Evolutionary conservation across 2,329 filamentous ascomycete species (phyloP), one percentile per base, ranked within the genome.

Genomic region (Helotiales sp.): DNA sequence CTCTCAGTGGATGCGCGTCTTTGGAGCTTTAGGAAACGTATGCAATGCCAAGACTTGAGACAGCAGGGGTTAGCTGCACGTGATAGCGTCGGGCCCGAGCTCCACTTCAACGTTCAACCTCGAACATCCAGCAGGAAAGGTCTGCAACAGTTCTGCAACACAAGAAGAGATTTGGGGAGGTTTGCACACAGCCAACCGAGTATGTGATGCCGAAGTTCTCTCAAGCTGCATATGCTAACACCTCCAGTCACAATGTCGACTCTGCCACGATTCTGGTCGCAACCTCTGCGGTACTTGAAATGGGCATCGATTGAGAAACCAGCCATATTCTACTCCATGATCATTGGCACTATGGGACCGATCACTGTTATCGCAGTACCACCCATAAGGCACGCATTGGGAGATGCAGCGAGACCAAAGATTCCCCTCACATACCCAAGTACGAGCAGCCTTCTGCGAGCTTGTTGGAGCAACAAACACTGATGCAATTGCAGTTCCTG

Each of bases 351-450:
- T 63, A 69, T 85, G 55, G 92, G 92, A 10, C 95, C 93, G 33
- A 74, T 89, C 57, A 77, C 84, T 57, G 78, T 96, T 63, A 74
- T 88, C 59, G 79, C 82, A 56, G 87, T 91, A 1, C 92, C 93
- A 42, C 89, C 91, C 48, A 79, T 96, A 66, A 81, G 93, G 73
- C 77, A 79, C 62, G 80, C 78, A 63, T 75, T 96, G 57, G 93
- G 93, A 67, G 91, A 96, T 72, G 77, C 86, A 67, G 82, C 86
- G 67, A 83, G 88, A 63, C 78, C 84, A 63, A 83, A 80, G 57
- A 86, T 98, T 64, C 95, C 95, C 30, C 77, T 93, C 74, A 96
- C 92, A 72, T 99, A 98, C 80, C 95, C 95, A 60, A 84, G 93
- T 98, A 84, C 74, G 91, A 83, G 40, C 33, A 19, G 19, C 22